Percentiles rank a stretch among this genome's conserved stretches.
phyloP scores from a whole-genome alignment of 2,329 filamentous ascomycete genomes.

The Neospermospora avenae region DNA sequence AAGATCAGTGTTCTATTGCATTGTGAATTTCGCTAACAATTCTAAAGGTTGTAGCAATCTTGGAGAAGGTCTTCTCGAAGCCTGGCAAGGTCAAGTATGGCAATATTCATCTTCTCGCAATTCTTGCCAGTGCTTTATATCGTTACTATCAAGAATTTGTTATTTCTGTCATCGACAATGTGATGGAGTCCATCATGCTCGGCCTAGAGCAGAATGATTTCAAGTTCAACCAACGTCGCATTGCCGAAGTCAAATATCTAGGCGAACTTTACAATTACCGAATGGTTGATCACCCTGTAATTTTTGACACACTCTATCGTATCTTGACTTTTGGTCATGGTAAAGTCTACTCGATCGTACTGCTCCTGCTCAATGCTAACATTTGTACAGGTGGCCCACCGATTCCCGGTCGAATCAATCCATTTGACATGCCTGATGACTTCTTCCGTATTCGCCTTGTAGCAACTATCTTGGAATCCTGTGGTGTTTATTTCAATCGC shows the following conservation, averaged over 20 bases:
- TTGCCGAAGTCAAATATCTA: slow-evolving; percentile 94
- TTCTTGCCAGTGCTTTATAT: slow-evolving; percentile 83
- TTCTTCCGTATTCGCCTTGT: slow-evolving; percentile 93
- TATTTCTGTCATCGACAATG: slow-evolving; percentile 84
- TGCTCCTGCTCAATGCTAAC: background rate
- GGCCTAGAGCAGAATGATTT: slow-evolving; percentile 96
- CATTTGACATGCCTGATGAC: slow-evolving; percentile 85
- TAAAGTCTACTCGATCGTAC: slow-evolving; percentile 39
- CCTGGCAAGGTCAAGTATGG: slow-evolving; percentile 97
- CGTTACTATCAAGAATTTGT: slow-evolving; percentile 91
- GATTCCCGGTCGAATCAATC: slow-evolving; percentile 70
- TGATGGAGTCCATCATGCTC: slow-evolving; percentile 82
- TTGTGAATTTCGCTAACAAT: slow-evolving; percentile 19
- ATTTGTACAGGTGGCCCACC: slow-evolving; percentile 67
- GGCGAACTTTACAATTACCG: slow-evolving; percentile 97
- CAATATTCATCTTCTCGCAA: slow-evolving; percentile 90
- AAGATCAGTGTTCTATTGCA: slow-evolving; percentile 15
- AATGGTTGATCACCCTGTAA: slow-evolving; percentile 89
- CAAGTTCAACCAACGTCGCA: slow-evolving; percentile 90
- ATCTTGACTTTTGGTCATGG: slow-evolving; percentile 88
- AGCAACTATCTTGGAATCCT: slow-evolving; percentile 87
- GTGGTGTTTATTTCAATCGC: slow-evolving; percentile 92
- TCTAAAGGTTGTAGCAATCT: slow-evolving; percentile 34
- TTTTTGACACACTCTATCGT: slow-evolving; percentile 94
- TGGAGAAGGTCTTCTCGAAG: slow-evolving; percentile 88